Evolutionary conservation across 2,329 filamentous ascomycete species (phyloP), one percentile per base, ranked within the genome.

Genomic region (Aspergillus tubingensis): DNA sequence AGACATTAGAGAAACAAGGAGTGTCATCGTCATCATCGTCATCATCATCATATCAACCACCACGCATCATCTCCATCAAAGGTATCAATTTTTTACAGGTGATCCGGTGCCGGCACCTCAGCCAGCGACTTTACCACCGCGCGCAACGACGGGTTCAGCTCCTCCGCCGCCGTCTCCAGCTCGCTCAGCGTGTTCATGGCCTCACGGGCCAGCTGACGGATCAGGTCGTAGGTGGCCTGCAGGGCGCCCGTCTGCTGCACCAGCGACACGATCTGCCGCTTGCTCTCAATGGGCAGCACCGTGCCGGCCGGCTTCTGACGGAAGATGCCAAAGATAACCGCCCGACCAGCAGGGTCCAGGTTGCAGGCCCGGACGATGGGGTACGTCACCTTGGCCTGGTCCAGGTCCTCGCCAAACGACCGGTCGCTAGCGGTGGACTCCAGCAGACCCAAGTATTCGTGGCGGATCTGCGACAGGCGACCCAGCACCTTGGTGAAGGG

Each of bases 381-480:
- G 8, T 77, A 69, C 0, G 73, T 75, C 59, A 70, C 70, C 63
- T 80, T 79, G 2, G 76, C 77, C 58, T 79, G 76, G 53, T 76
- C 75, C 0, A 80, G 58, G 57, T 79, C 77, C 55, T 78, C 76
- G 57, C 70, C 74, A 51, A 76, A 75, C 1, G 77, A 74, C 59
- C 49, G 52, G 11, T 47, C 38, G 30, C 47, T 49, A 19, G 39
- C 17, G 5, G 48, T 47, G 8, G 47, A n/a, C 4, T 21, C 23
- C 17, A 57, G 60, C 7, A 71, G 58, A 30, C 67, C 69, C 55
- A 65, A 54, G 30, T 70, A 69, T 30, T 71, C 69, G 50, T 70
- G 64, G 21, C 69, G 65, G 48, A 70, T 68, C 50, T 70, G 69
- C 43, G 67, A 69, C 41, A 60, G 65, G 17, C 65, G 66, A 8